Base-by-base conservation (phyloP, 1,284 basidiomycete species). In the Pterulicium gracile region DNA sequence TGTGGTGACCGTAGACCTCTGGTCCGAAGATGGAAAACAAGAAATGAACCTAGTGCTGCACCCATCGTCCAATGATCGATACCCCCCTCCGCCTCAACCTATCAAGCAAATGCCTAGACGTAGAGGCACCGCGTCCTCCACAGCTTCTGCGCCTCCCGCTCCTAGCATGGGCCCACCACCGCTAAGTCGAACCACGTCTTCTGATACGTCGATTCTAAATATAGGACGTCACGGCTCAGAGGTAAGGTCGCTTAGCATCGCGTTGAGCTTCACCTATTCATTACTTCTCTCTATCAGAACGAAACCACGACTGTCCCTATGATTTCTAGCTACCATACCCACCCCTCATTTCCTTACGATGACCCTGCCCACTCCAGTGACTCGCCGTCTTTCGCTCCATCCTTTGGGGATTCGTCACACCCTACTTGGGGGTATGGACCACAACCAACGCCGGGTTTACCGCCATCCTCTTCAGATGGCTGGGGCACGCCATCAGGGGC, bases 1-100 rank as follows among this genome's bases (percentile, higher is more conserved):
- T 58, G 65, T 95, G 41, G 83, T 91, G 20, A 88, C 87, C 40
- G 88, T 89, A 13, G 91, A 94, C 62, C 67, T 94, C 1, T 92
- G 89, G 85, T 89, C 87, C 0, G 74, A 72, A 36, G 88, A 90
- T 56, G 81, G 79, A 24, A 77, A 74, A 51, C 75, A 80, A 34
- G 87, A 92, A 56, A 82, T 85, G 67, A 92, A 92, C 59, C 77
- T 93, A 18, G 88, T 93, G 43, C 68, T 90, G 22, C 87, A 91
- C 59, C 88, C 88, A 0, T 84, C 85, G 1, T 81, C 83, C 2
- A 68, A 75, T 1, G 85, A 88, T 57, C 78, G 84, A 45, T 83
- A 81, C 58, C 68, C 75, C 14, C 72, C 81, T 1, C 39, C 18
- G 39, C 58, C 75, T 1, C 66, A 73, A 49, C 58, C 72, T 2